Percentiles rank a stretch among this genome's conserved stretches.
phyloP scores from a whole-genome alignment of 331 rosid species.

The Dryas integrifolia region DNA sequence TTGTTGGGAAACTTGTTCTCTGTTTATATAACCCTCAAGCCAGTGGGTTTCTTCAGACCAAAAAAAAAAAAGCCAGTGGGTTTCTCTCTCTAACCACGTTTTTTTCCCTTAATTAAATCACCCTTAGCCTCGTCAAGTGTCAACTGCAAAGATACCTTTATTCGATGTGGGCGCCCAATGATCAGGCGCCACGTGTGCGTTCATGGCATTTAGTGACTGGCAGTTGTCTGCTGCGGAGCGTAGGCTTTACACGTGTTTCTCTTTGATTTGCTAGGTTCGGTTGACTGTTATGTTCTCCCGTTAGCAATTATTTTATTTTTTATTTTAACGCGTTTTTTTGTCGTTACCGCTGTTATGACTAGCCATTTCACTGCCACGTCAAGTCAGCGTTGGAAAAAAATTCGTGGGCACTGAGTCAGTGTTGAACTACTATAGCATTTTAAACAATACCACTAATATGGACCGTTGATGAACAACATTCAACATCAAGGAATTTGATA shows the following conservation, averaged over 20 bases:
- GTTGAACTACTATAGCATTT: not conserved
- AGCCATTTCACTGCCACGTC: conserved; percentile 1
- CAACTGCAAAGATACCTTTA: conserved; percentile 22
- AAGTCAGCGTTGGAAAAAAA: not conserved
- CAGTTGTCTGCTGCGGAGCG: not conserved
- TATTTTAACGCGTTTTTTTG: conserved; percentile 23
- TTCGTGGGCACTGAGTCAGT: not conserved
- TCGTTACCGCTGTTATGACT: conserved; percentile 7
- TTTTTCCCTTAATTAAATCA: conserved; percentile 16
- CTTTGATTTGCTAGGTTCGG: not conserved
- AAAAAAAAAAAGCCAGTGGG: not conserved
- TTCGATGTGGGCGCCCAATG: conserved; percentile 27
- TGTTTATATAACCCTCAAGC: conserved; percentile 40
- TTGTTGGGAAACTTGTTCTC: not conserved
- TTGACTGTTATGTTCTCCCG: conserved; percentile 20
- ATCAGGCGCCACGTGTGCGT: not conserved
- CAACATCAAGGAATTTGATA: not conserved
- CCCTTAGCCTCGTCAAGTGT: conserved; percentile 29
- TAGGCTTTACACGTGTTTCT: conserved; percentile 23
- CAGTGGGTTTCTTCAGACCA: not conserved
- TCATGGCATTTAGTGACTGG: not conserved
- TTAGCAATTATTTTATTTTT: not conserved
- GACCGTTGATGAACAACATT: not conserved
- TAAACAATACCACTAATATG: not conserved
- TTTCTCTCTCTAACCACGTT: conserved; percentile 24